phyloP scores from a whole-genome alignment of 1,284 basidiomycete genomes.

The Tetrapyrgos nigripes region DNA sequence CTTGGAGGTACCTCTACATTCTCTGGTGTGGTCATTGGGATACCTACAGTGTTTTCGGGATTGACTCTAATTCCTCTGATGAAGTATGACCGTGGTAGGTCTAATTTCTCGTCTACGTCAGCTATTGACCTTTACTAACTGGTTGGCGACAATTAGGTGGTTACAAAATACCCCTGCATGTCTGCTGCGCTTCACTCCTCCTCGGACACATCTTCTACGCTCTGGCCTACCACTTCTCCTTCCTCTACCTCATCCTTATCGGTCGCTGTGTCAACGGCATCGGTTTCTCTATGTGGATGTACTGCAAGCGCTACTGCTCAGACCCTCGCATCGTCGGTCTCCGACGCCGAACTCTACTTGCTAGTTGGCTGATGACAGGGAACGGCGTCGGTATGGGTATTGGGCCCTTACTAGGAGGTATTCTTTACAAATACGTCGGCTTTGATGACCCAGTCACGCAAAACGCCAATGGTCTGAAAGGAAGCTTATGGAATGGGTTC shows the following conservation, averaged over 20 bases:
- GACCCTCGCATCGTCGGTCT: slow-evolving; percentile 73
- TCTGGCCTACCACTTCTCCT: slow-evolving; percentile 45
- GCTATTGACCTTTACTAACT: slow-evolving; percentile 5
- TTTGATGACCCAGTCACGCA: slow-evolving; percentile 48
- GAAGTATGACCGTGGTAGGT: slow-evolving; percentile 59
- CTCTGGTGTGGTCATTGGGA: slow-evolving; percentile 72
- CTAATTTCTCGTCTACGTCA: background rate
- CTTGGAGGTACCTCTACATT: slow-evolving; percentile 71
- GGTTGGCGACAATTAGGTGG: too few relatives aligned
- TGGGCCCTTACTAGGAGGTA: slow-evolving; percentile 71
- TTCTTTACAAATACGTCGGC: slow-evolving; percentile 60
- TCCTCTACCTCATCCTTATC: slow-evolving; percentile 53
- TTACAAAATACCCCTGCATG: slow-evolving; percentile 57
- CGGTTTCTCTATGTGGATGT: slow-evolving; percentile 52
- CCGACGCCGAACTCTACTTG: slow-evolving; percentile 63
- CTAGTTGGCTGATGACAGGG: slow-evolving; percentile 67
- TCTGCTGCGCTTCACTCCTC: slow-evolving; percentile 43
- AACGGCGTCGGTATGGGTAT: slow-evolving; percentile 69
- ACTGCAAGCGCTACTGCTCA: slow-evolving; percentile 66
- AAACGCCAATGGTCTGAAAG: background rate
- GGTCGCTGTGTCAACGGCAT: slow-evolving; percentile 58
- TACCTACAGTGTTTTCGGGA: slow-evolving; percentile 66
- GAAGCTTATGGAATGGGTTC: slow-evolving; percentile 61
- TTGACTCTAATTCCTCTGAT: slow-evolving; percentile 60
- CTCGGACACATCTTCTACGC: slow-evolving; percentile 49